Conservation (phyloP, 2,329 filamentous ascomycete species). For the Trichophaea hybrida region DNA sequence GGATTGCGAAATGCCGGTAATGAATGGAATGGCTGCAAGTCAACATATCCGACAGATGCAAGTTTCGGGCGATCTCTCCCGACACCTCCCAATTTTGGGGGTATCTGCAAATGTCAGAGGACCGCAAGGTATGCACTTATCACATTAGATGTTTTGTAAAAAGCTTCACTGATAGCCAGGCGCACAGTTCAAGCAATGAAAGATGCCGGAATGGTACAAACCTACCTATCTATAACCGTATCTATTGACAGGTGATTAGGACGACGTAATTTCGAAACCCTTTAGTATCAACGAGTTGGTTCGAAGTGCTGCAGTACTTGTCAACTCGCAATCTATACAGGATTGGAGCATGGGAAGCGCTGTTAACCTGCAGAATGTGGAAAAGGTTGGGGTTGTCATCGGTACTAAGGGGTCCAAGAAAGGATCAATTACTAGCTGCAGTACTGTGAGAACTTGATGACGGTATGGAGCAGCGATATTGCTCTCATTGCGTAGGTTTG, state of each 20-base stretch:
- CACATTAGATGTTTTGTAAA: background rate
- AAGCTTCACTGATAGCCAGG: background rate
- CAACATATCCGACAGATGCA: background rate
- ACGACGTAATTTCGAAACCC: slow-evolving; percentile 1
- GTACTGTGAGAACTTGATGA: too few species aligned
- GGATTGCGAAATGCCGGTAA: slow-evolving; percentile 5
- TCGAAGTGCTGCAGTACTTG: background rate
- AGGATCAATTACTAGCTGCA: background rate
- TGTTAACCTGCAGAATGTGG: background rate
- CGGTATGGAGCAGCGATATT: too few species aligned
- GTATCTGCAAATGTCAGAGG: slow-evolving; percentile 1
- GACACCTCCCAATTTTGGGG: slow-evolving; percentile 1
- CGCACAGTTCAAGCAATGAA: slow-evolving; percentile 2
- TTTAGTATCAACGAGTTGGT: background rate
- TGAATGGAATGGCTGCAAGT: slow-evolving; percentile 1
- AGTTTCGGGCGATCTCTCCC: background rate
- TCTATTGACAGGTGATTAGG: background rate
- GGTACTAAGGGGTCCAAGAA: background rate
- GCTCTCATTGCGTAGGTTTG: too few species aligned
- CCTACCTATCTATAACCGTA: background rate
- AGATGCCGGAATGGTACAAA: slow-evolving; percentile 1
- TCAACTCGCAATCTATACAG: background rate
- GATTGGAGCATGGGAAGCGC: background rate
- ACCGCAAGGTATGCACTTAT: background rate
- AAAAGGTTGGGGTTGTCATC: background rate